These are phyloP conservation scores for Backusella luteola DNA, from an alignment of 192 early-diverging fungal genomes.

Conservation along the genomic window DNA sequence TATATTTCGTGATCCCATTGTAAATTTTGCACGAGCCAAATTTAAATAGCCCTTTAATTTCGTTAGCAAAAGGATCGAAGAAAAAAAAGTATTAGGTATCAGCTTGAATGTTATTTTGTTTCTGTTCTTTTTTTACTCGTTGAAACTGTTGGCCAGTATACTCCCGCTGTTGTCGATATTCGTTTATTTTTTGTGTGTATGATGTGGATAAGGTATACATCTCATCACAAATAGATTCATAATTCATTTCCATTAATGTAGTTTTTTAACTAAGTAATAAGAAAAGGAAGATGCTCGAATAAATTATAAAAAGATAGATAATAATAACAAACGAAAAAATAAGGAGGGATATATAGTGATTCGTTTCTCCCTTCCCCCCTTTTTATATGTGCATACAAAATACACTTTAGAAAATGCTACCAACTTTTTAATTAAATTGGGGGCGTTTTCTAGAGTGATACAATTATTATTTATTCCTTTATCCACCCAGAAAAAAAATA, in stretches of 20 bases:
- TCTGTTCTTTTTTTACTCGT: constrained; percentile 13
- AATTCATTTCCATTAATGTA: neutral
- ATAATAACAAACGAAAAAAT: no score
- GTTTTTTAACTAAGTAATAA: neutral
- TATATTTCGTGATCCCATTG: constrained; percentile 39
- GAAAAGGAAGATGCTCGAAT: neutral
- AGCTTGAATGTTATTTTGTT: neutral
- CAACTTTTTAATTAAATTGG: no score
- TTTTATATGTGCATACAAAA: no score
- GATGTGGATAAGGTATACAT: constrained; percentile 13
- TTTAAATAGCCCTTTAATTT: constrained; percentile 34
- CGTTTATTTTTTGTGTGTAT: constrained; percentile 18
- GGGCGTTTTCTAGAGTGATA: no score
- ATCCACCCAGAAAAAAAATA: no score
- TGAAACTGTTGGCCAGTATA: constrained; percentile 18
- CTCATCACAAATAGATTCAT: constrained; percentile 19
- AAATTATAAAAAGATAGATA: neutral
- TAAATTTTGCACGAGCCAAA: constrained; percentile 45
- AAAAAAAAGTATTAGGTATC: neutral
- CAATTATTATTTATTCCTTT: no score
- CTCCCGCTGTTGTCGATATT: constrained; percentile 26
- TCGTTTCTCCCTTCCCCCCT: no score
- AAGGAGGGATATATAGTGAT: no score
- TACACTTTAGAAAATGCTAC: no score
- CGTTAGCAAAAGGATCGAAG: neutral